phyloP scores from a whole-genome alignment of 139 green algal genomes.

The Coelastrella sp. region DNA sequence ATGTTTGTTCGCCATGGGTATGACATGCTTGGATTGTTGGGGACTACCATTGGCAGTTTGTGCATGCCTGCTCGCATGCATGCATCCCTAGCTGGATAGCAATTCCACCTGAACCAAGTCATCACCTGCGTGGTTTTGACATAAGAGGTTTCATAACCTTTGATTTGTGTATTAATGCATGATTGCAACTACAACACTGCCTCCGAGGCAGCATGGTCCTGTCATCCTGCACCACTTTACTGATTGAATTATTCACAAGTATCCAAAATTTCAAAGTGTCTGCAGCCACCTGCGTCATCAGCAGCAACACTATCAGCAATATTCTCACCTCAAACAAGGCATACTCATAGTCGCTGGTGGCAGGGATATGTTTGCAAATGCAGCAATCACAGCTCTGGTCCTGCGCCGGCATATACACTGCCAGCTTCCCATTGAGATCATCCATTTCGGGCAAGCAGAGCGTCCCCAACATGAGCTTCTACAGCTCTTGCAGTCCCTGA shows the following conservation, averaged over 20 bases:
- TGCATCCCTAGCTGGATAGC: too few species aligned
- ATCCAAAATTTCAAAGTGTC: not conserved
- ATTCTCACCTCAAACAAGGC: not conserved
- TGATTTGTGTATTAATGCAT: too few species aligned
- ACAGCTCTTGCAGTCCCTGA: not conserved
- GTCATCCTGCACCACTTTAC: not conserved
- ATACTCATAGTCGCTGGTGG: constrained; percentile 30
- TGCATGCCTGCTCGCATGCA: too few species aligned
- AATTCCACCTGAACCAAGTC: too few species aligned
- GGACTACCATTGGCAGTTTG: too few species aligned
- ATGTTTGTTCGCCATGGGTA: too few species aligned
- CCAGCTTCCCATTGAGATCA: constrained; percentile 22
- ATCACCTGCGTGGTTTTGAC: too few species aligned
- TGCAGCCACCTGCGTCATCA: not conserved
- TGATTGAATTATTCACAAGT: not conserved
- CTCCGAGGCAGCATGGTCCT: too few species aligned
- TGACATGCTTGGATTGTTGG: too few species aligned
- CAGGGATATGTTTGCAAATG: constrained; percentile 35
- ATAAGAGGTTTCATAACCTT: too few species aligned
- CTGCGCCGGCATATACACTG: constrained; percentile 8
- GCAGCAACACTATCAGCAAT: not conserved
- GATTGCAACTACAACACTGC: too few species aligned
- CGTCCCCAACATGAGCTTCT: not conserved
- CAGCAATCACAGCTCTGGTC: not conserved
- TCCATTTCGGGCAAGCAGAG: not conserved